Conservation (phyloP, 345 rosid genomes). For the Arabis alpina region DNA sequence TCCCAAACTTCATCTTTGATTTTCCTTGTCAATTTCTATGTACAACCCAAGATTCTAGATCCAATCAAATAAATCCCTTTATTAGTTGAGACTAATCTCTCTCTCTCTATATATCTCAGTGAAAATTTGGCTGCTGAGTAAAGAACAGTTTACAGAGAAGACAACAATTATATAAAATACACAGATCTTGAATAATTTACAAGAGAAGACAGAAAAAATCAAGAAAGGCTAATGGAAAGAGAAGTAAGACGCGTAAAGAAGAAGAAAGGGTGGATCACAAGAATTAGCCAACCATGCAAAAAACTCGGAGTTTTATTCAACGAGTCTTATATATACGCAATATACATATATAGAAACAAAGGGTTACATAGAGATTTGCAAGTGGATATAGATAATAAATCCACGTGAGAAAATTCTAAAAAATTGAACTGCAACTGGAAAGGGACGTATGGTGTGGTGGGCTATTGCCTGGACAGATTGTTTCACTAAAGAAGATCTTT, state of each 20-base stretch:
- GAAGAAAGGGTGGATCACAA: background rate
- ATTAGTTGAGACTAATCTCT: background rate
- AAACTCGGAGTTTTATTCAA: constrained; percentile 22
- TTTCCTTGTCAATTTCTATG: background rate
- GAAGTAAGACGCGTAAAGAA: too few species aligned
- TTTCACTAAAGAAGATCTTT: constrained; percentile 3
- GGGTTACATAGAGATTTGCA: constrained; percentile 16
- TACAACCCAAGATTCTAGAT: constrained; percentile 22
- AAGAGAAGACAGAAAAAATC: background rate
- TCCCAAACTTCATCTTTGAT: constrained; percentile 72
- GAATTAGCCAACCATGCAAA: constrained; percentile 35
- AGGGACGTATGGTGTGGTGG: constrained; percentile 17
- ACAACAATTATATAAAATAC: background rate
- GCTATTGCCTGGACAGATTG: constrained; percentile 16
- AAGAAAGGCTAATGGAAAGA: background rate
- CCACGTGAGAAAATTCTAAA: constrained; percentile 28
- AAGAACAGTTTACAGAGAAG: background rate
- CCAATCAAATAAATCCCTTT: background rate
- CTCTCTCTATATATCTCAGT: constrained; percentile 1
- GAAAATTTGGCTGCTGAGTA: constrained; percentile 8
- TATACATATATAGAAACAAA: background rate
- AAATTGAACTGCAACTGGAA: background rate
- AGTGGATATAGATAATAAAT: constrained; percentile 9
- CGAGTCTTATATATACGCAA: background rate
- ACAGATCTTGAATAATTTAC: background rate